Evolutionary conservation across 148 eudicot species (phyloP), one percentile per base, ranked within the genome.

Genomic region (Chenopodium quinoa): DNA sequence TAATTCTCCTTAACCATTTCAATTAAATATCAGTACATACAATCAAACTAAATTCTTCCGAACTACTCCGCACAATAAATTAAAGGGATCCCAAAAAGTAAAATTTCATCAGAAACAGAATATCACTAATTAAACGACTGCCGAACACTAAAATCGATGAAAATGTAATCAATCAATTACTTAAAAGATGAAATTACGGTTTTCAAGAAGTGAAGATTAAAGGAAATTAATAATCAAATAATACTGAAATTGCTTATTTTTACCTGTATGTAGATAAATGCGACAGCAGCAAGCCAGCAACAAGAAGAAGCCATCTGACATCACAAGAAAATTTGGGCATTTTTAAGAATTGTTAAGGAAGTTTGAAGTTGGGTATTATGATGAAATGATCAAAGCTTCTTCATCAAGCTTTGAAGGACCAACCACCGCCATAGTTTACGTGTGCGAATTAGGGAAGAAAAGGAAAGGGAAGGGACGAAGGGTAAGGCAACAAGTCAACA

Each of bases 181-280:
- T 34, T 17, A 72, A 67, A 32, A 20, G 5, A 27, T 17, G 58
- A 79, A 60, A 5, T 74, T 79, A 46, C 75, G 82, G 77, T 70
- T 70, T 60, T 31, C 40, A 22, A 31, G 0, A 58, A 63, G 71
- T 9, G 62, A 17, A 48, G 4, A 34, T 3, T 47, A 29, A 6
- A 11, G 12, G 0, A 54, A 65, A 20, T 31, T 62, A 71, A 37
- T 11, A 1, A 29, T 44, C 73, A 48, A 32, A 7, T 54, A 69
- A 75, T 9, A 52, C 2, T n/a, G 4, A 46, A 48, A 64, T n/a
- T 2, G 25, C 14, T 48, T 48, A 48, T 1, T 58, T 13, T 23
- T 40, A 91, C 98, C 95, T 94, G 98, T 83, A 91, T 88, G 88
- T 89, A 94, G 86, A 93, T 90, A 84, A 94, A 94, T 31, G 86